These are phyloP conservation scores for Uronychia setigera DNA, from an alignment of 73 alveolate genomes.

Conservation along the genomic window DNA sequence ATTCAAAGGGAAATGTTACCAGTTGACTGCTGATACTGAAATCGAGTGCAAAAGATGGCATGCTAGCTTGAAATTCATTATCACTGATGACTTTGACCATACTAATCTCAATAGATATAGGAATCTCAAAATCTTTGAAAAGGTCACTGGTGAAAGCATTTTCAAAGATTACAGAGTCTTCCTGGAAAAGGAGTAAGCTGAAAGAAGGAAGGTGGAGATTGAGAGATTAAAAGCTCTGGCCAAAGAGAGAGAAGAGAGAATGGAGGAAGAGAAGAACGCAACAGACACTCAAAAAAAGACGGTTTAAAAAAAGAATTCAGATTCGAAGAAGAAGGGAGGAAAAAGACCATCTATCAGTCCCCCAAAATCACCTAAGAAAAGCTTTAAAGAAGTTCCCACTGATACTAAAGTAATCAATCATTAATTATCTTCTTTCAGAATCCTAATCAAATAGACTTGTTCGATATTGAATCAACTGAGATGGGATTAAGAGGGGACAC, in stretches of 20 bases:
- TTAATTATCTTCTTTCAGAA: too few relatives aligned
- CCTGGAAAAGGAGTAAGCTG: slow-evolving; percentile 17
- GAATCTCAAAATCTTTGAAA: slow-evolving; percentile 39
- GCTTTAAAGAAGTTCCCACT: too few relatives aligned
- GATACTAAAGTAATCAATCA: too few relatives aligned
- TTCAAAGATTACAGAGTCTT: slow-evolving; percentile 59
- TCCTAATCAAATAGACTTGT: too few relatives aligned
- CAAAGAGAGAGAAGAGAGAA: slow-evolving; percentile 5
- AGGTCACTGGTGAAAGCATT: slow-evolving; percentile 52
- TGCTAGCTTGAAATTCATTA: slow-evolving; percentile 29
- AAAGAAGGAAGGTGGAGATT: slow-evolving; percentile 11
- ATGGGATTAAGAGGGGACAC: too few relatives aligned
- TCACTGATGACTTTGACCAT: slow-evolving; percentile 33
- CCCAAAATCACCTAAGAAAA: too few relatives aligned
- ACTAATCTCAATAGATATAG: slow-evolving; percentile 43
- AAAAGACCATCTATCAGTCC: too few relatives aligned
- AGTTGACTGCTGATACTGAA: slow-evolving; percentile 20
- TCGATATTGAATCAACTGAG: too few relatives aligned
- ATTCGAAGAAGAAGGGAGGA: too few relatives aligned
- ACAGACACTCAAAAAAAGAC: too few relatives aligned
- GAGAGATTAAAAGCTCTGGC: neutral
- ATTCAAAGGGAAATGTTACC: slow-evolving; percentile 42
- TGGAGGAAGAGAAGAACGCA: neutral
- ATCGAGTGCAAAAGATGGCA: slow-evolving; percentile 46
- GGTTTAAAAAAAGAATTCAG: too few relatives aligned